Evolutionary conservation across 2,329 filamentous ascomycete genomes (phyloP), one percentile per base, ranked within the genome.

Genomic region (Epichloe aotearoae): DNA sequence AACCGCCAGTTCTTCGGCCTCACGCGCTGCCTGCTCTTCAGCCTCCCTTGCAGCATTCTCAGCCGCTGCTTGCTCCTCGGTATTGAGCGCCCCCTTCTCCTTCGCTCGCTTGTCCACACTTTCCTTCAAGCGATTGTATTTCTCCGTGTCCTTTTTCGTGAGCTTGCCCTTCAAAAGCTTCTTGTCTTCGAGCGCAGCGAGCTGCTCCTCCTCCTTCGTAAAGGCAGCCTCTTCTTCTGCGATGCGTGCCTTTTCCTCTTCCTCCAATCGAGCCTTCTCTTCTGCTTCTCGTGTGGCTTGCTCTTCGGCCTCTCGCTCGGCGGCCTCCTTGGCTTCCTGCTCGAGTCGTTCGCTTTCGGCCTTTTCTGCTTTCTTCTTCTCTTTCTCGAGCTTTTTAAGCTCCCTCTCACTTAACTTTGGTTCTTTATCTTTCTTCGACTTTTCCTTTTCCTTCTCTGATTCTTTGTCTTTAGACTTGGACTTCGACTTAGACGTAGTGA

Each of bases 331-430:
- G 19, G 53, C 56, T 45, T 58, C 55, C 39, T 59, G 54, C 30
- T 60, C 59, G 4, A 59, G 55, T 39, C 57, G 54, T 62, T 66
- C 61, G 54, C 64, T 61, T 64, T 68, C 39, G 62, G 64, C 62
- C 67, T 69, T 65, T 59, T 74, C 71, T 38, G 61, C 64, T 58
- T 71, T 70, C 33, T 66, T 68, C 59, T 70, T 72, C 56, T 73
- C 67, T 58, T 73, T 73, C 49, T 76, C 73, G 20, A 74, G 71
- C 58, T 74, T 74, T 57, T 73, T 71, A 17, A 72, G 67, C 57
- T 77, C 74, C 53, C 72, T 76, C 56, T 73, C 72, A 59, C 61
- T 70, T 41, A 76, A 62, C 59, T 72, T 75, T 8, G 66, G 64
- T 42, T 69, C 46, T 49, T 69, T 67, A 53, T 73, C 67, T 36